These are phyloP conservation scores for Madurella fahalii DNA, from an alignment of 2,329 filamentous ascomycete genomes.

Conservation along the genomic window DNA sequence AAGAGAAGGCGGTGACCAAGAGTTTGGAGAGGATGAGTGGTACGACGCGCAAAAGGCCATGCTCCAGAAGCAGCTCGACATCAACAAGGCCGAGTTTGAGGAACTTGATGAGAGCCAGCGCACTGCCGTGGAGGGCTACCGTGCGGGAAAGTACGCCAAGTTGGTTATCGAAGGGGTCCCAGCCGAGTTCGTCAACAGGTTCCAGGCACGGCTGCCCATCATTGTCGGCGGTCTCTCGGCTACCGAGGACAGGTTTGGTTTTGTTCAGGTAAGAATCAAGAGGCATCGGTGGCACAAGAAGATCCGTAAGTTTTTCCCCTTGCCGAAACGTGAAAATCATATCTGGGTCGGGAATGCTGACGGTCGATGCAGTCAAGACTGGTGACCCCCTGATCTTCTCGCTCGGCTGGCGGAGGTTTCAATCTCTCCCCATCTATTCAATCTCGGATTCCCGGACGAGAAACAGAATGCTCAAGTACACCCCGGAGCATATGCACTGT, in stretches of 20 bases:
- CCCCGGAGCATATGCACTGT: slow-evolving; percentile 98
- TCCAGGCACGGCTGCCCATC: slow-evolving; percentile 77
- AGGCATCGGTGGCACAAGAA: slow-evolving; percentile 98
- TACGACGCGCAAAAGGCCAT: slow-evolving; percentile 94
- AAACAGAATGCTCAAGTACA: slow-evolving; percentile 98
- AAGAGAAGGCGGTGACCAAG: slow-evolving; percentile 65
- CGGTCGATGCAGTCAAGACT: slow-evolving; percentile 63
- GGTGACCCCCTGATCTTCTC: slow-evolving; percentile 98
- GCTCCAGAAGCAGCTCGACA: slow-evolving; percentile 91
- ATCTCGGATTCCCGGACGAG: slow-evolving; percentile 89
- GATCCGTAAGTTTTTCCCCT: slow-evolving; percentile 48
- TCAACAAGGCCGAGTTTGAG: slow-evolving; percentile 93
- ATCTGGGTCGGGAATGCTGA: background rate
- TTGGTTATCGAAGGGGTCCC: slow-evolving; percentile 86
- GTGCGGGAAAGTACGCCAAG: slow-evolving; percentile 88
- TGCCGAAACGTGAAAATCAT: background rate
- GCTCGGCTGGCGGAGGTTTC: slow-evolving; percentile 92
- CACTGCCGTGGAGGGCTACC: slow-evolving; percentile 80
- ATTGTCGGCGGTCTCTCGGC: slow-evolving; percentile 87
- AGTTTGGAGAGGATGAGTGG: slow-evolving; percentile 98
- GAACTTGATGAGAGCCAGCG: slow-evolving; percentile 80
- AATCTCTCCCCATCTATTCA: slow-evolving; percentile 87
- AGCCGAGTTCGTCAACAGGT: slow-evolving; percentile 80
- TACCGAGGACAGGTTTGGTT: slow-evolving; percentile 94
- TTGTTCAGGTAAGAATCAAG: slow-evolving; percentile 94